Percentiles rank a stretch among this genome's conserved stretches.
phyloP scores from a whole-genome alignment of 305 asterid species.

The Striga hermonthica region DNA sequence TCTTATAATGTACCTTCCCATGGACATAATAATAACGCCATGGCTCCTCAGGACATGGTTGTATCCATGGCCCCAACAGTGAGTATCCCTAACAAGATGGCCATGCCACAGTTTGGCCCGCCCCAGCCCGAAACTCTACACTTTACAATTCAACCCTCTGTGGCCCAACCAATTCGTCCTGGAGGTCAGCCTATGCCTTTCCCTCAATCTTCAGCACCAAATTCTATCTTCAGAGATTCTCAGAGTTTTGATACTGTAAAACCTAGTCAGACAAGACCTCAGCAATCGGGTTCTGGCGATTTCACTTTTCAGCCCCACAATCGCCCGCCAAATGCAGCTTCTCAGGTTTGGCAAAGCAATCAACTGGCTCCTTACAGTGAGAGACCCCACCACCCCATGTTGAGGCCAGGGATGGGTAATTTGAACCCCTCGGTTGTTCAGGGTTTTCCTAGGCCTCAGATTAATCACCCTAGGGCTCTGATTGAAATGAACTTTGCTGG shows the following conservation, averaged over 20 bases:
- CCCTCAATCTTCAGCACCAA: constrained; percentile 39
- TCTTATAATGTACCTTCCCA: constrained; percentile 37
- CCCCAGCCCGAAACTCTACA: constrained; percentile 36
- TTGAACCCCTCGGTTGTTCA: constrained; percentile 44
- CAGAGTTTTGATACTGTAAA: constrained; percentile 39
- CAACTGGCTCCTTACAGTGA: constrained; percentile 41
- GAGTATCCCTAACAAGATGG: constrained; percentile 36
- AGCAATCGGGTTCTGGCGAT: constrained; percentile 59
- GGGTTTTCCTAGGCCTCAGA: constrained; percentile 53
- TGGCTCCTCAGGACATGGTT: constrained; percentile 28
- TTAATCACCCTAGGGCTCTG: constrained; percentile 46
- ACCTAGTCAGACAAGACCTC: constrained; percentile 49
- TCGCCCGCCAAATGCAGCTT: constrained; percentile 47
- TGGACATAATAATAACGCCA: constrained; percentile 33
- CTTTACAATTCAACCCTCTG: constrained; percentile 37
- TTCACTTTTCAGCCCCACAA: constrained; percentile 79
- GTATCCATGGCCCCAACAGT: constrained; percentile 32
- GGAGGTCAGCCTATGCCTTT: constrained; percentile 35
- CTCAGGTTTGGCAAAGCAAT: constrained; percentile 48
- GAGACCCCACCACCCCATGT: constrained; percentile 40
- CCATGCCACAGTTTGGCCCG: constrained; percentile 41
- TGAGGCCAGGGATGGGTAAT: constrained; percentile 47
- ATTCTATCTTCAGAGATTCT: constrained; percentile 41
- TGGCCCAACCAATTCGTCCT: constrained; percentile 20
- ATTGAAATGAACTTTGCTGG: constrained; percentile 43